A percentile compares a stretch with the other conserved stretches of the same genome.
Evolutionary conservation across 257 asterid species (phyloP).

Genomic region (Solanum etuberosum): DNA sequence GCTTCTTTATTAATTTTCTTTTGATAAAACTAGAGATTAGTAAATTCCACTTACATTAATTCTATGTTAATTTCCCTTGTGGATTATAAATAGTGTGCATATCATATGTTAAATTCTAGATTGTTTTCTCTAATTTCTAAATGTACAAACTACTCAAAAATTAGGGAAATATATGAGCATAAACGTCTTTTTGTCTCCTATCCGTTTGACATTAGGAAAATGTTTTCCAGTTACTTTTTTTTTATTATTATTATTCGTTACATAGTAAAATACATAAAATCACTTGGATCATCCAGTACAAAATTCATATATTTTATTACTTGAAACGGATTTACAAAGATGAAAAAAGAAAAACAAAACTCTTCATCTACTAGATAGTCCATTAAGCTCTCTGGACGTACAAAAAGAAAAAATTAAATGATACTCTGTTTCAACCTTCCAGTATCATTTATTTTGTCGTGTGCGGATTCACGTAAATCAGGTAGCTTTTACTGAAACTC

Average conservation of each 20-base stretch:
- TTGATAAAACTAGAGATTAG: not conserved
- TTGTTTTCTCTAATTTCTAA: not conserved
- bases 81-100: not conserved
- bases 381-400: not conserved
- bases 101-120: not conserved
- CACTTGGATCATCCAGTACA: no score
- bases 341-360: not conserved
- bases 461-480: rapidly evolving
- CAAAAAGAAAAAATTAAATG: not conserved
- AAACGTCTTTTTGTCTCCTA: not conserved
- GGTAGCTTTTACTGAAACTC: not conserved
- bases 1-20: not conserved
- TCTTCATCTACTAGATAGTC: not conserved
- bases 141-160: no score
- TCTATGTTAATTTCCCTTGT: not conserved
- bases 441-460: not conserved
- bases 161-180: not conserved
- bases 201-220: no score
- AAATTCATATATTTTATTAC: not conserved
- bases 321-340: no score
- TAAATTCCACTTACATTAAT: not conserved
- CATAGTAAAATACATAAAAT: no score
- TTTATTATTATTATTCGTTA: no score
- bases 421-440: not conserved
- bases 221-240: no score